Percentiles rank a stretch among this genome's conserved stretches.
Conservation (phyloP, 495 filamentous ascomycete species). For the Hapsidospora chrysogenum region DNA sequence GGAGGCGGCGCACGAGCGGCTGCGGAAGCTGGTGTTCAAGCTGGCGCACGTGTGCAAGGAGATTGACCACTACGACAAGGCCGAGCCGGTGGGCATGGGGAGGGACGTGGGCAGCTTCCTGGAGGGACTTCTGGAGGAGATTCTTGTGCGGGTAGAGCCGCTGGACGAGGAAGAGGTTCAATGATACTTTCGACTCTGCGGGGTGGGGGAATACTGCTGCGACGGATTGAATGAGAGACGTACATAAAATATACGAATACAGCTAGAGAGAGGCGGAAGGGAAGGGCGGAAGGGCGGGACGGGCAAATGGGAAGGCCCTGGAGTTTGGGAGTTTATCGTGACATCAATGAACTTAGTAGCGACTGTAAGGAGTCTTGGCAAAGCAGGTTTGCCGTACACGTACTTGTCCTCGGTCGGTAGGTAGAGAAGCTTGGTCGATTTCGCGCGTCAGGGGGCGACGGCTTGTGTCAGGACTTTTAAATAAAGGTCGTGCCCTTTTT, state of each 20-base stretch:
- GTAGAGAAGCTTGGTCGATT: conserved; percentile 1
- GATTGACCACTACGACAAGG: conserved; percentile 73
- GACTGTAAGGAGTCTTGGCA: too few relatives aligned
- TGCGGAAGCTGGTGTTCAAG: conserved; percentile 62
- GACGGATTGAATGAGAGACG: background rate
- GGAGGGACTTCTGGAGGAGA: conserved; percentile 85
- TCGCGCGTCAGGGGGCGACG: too few relatives aligned
- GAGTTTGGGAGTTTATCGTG: too few relatives aligned
- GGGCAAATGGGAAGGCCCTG: too few relatives aligned
- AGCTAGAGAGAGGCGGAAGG: background rate
- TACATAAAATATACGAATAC: too few relatives aligned
- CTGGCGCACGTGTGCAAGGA: conserved; percentile 62
- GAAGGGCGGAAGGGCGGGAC: background rate
- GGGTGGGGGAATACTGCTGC: background rate
- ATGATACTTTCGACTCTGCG: conserved; percentile 3
- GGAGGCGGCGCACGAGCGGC: conserved; percentile 64
- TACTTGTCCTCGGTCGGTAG: too few relatives aligned
- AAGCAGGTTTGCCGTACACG: too few relatives aligned
- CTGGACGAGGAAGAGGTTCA: conserved; percentile 47
- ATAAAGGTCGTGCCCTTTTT: background rate
- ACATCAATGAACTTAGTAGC: too few relatives aligned
- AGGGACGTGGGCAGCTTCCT: conserved; percentile 71
- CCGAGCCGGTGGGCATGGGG: conserved; percentile 79
- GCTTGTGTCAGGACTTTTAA: too few relatives aligned
- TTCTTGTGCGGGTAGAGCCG: conserved; percentile 81